Percentiles rank a stretch among this genome's conserved stretches.
phyloP scores from a whole-genome alignment of 306 rosid genomes.

The Quercus cerris region DNA sequence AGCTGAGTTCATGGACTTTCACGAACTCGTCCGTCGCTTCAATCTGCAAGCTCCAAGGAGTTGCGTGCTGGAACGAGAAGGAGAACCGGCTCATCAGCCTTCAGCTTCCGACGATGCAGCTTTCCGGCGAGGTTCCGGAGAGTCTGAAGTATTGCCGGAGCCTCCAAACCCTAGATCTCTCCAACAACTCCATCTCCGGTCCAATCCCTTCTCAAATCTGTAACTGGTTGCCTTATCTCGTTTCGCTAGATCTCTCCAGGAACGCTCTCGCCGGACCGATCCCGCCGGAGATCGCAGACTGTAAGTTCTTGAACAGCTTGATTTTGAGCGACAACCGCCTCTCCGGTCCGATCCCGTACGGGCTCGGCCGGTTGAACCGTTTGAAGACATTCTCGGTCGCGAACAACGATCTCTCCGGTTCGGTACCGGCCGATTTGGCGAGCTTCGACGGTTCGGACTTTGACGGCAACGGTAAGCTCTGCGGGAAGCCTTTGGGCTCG shows the following conservation, averaged over 20 bases:
- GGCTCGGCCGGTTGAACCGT: conserved; percentile 46
- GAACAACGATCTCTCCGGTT: conserved; percentile 40
- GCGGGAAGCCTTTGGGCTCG: conserved; percentile 46
- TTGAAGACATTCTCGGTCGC: conserved; percentile 47
- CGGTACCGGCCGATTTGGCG: conserved; percentile 38
- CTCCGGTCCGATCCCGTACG: conserved; percentile 52
- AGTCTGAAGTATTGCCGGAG: conserved; percentile 49
- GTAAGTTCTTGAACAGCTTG: conserved; percentile 50
- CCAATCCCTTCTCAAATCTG: conserved; percentile 45
- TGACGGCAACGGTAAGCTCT: conserved; percentile 42
- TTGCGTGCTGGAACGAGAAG: conserved; percentile 57
- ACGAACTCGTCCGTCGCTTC: conserved; percentile 36
- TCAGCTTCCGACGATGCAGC: conserved; percentile 45
- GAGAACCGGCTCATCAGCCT: conserved; percentile 58
- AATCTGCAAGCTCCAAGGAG: conserved; percentile 54
- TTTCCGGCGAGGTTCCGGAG: conserved; percentile 46
- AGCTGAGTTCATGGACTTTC: conserved; percentile 39
- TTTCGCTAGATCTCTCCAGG: conserved; percentile 50
- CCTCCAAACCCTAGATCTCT: conserved; percentile 45
- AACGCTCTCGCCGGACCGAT: conserved; percentile 49
- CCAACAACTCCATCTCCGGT: conserved; percentile 42
- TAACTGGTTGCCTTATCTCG: conserved; percentile 55
- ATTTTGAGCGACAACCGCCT: conserved; percentile 29
- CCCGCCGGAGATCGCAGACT: conserved; percentile 49
- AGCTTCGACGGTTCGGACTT: conserved; percentile 29